Base-by-base conservation (phyloP, 2,329 filamentous ascomycete species). In the Trichoderma atroviride region DNA sequence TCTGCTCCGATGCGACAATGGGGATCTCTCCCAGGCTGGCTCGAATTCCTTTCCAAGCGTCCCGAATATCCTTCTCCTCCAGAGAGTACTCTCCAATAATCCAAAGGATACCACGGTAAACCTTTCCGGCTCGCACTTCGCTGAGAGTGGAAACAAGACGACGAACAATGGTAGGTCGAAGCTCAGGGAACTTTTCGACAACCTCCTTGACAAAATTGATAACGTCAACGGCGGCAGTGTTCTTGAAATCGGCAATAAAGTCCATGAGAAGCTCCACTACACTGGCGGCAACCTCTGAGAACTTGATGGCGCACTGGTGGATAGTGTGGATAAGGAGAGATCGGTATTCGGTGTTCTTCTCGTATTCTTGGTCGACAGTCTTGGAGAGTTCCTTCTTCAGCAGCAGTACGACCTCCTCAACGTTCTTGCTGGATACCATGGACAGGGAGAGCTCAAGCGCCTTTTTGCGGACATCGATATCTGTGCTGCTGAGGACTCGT, bases 181-280 rank as follows among this genome's bases (percentile, higher is more conserved):
- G 87, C 75, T 92, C 90, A 9, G 96, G 96, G 84, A 98, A 99
- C 77, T 97, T 97, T 82, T 99, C 96, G 7, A 98, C 95, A 4
- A 99, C 96, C 79, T 99, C 96, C 82, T 99, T 99, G 72, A 99
- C 94, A 78, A 99, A 99, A 68, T 93, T 94, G 77, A 99, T 98
- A 66, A 99, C 95, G 80, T 99, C 96, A 35, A 99, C 93, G 1
- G 96, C 96, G 1, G 95, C 97, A 56, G 92, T 92, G 77, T 97
- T 97, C 84, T 97, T 98, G 80, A 98, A 97, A 80, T 99, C 96
- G 63, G 92, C 93, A 76, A 99, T 97, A 79, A 98, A 98, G 81
- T 99, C 96, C 96, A 99, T 99, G 66, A 99, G 87, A 56, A 97
- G 88, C 73, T 96, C 96, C 67, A 99, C 96, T 19, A 99, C 96